Percentiles rank a stretch among this genome's conserved stretches.
Evolutionary conservation across 768 basidiomycete species (phyloP).

Genomic region (Hortiboletus flavorubellus): DNA sequence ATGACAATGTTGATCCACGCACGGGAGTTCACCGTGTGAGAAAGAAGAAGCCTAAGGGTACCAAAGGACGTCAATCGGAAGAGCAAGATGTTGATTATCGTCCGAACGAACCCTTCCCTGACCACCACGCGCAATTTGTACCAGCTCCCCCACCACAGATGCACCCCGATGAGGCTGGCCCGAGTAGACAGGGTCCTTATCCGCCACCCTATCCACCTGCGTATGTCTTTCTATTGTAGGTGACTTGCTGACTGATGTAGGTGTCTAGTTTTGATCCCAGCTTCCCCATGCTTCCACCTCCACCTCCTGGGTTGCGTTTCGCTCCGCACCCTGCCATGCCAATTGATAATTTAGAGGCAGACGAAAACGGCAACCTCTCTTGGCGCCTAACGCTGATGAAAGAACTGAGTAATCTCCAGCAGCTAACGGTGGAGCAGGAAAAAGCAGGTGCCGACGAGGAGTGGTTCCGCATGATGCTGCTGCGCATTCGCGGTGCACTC

Average conservation of each 20-base stretch:
- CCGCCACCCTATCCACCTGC: conserved; percentile 61
- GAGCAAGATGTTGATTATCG: conserved; percentile 68
- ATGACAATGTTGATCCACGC: conserved; percentile 84
- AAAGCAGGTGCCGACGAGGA: conserved; percentile 77
- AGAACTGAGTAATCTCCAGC: conserved; percentile 71
- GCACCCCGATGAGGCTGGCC: conserved; percentile 57
- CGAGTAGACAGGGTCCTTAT: conserved; percentile 56
- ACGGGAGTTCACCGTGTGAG: conserved; percentile 87
- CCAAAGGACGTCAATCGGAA: conserved; percentile 46
- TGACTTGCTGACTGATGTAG: conserved; percentile 1
- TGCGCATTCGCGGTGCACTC: conserved; percentile 70
- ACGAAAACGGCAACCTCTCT: conserved; percentile 75
- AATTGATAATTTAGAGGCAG: conserved; percentile 69
- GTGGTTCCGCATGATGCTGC: conserved; percentile 84
- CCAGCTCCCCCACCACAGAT: conserved; percentile 47
- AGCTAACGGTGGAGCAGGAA: conserved; percentile 78
- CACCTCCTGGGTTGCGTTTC: conserved; percentile 55
- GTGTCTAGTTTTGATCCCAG: conserved; percentile 65
- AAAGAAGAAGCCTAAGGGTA: conserved; percentile 76
- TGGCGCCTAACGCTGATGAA: conserved; percentile 81
- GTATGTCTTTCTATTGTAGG: conserved; percentile 26
- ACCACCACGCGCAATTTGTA: conserved; percentile 55
- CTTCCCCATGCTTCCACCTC: conserved; percentile 60
- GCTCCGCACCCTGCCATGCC: conserved; percentile 54
- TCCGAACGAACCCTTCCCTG: conserved; percentile 53